phyloP scores from a whole-genome alignment of 768 basidiomycete genomes.

The Phylloporus rhodoxanthus region DNA sequence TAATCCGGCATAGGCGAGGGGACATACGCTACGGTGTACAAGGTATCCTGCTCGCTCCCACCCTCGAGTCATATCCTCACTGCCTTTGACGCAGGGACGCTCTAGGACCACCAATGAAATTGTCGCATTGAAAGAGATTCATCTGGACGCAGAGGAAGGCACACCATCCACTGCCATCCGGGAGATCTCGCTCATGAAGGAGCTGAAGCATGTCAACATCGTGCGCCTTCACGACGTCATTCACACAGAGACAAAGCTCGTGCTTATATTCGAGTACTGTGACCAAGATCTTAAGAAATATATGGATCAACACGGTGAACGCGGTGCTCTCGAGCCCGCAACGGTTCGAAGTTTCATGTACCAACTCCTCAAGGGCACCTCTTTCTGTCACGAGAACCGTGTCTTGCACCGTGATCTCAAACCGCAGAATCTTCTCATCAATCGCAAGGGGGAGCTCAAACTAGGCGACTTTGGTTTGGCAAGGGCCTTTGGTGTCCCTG shows the following conservation, averaged over 20 bases:
- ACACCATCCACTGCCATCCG: slow-evolving; percentile 98
- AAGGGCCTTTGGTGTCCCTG: slow-evolving; percentile 95
- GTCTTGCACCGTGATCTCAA: slow-evolving; percentile 97
- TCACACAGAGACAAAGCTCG: slow-evolving; percentile 96
- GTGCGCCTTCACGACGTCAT: slow-evolving; percentile 98
- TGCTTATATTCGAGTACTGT: slow-evolving; percentile 97
- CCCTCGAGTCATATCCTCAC: not conserved
- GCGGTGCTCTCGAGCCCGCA: slow-evolving; percentile 84
- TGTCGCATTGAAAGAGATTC: slow-evolving; percentile 97
- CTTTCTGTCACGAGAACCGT: slow-evolving; percentile 97
- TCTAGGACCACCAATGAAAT: slow-evolving; percentile 98
- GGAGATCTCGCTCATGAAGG: slow-evolving; percentile 99
- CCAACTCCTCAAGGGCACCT: slow-evolving; percentile 93
- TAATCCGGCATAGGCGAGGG: slow-evolving; percentile 58
- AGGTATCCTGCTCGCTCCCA: slow-evolving; percentile 44
- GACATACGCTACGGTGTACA: slow-evolving; percentile 96
- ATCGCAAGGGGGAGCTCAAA: slow-evolving; percentile 94
- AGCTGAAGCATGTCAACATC: slow-evolving; percentile 98
- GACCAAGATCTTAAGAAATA: slow-evolving; percentile 99
- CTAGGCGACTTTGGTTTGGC: slow-evolving; percentile 97
- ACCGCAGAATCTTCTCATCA: slow-evolving; percentile 97
- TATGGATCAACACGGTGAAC: slow-evolving; percentile 97
- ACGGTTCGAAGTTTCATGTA: slow-evolving; percentile 96
- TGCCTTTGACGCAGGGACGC: slow-evolving; percentile 57
- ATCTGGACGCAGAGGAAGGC: slow-evolving; percentile 98